Percentiles rank a stretch among this genome's conserved stretches.
phyloP scores from a whole-genome alignment of 73 alveolate species.

The Tetrahymena malaccensis region DNA sequence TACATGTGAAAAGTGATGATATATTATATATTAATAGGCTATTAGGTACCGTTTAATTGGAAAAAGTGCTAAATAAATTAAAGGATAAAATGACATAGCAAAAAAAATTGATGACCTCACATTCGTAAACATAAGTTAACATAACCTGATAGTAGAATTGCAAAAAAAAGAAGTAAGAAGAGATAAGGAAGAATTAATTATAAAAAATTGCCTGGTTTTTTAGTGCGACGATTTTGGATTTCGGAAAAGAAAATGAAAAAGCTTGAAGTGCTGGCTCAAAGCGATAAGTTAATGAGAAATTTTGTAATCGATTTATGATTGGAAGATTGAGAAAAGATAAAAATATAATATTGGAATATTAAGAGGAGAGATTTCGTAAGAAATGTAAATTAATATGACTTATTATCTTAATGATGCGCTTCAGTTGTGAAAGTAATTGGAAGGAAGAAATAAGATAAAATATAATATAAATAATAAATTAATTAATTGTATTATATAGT shows the following conservation, averaged over 20 bases:
- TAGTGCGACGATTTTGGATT: no score
- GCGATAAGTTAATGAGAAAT: background rate
- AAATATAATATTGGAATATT: background rate
- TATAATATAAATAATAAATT: background rate
- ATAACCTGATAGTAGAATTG: background rate
- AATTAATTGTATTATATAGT: background rate
- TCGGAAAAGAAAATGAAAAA: background rate
- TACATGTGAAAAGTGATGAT: background rate
- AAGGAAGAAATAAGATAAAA: background rate
- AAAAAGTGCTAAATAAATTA: background rate
- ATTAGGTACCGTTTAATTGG: background rate
- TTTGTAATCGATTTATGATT: background rate
- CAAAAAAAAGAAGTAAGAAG: background rate
- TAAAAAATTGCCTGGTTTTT: background rate
- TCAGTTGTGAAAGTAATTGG: background rate
- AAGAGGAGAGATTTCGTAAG: background rate
- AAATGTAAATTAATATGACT: background rate
- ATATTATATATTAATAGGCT: background rate
- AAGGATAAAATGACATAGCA: background rate
- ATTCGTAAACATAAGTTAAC: no score
- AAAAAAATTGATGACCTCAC: background rate
- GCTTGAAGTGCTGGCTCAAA: background rate
- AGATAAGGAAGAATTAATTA: background rate
- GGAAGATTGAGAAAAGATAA: background rate
- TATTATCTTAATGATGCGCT: background rate